Evolutionary conservation across 441 rosid genomes (phyloP).

Genomic region (Arabidopsis lyrata): DNA sequence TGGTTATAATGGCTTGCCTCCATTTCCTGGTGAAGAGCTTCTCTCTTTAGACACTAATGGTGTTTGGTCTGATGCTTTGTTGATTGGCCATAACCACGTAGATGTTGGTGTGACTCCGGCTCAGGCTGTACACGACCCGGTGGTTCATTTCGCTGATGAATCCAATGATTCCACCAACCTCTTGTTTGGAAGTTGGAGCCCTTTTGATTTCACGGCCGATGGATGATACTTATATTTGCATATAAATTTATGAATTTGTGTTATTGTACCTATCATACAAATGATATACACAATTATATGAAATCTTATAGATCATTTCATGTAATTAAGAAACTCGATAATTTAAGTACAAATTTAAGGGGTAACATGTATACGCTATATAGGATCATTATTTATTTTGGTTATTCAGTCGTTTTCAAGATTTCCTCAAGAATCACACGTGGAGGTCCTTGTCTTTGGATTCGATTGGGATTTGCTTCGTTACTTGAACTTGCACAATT

Average conservation of each 20-base stretch:
- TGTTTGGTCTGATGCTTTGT: conserved; percentile 56
- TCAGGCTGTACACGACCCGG: conserved; percentile 48
- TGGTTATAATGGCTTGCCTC: conserved; percentile 58
- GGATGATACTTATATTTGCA: conserved; percentile 48
- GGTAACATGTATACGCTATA: conserved; percentile 8
- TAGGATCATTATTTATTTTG: neutral
- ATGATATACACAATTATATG: conserved; percentile 29
- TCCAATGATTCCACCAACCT: conserved; percentile 59
- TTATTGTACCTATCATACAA: conserved; percentile 34
- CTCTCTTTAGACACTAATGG: conserved; percentile 45
- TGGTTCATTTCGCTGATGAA: conserved; percentile 45
- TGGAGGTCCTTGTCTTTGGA: conserved; percentile 48
- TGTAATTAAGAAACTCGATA: conserved; percentile 27
- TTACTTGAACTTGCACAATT: conserved; percentile 34
- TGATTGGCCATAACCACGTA: conserved; percentile 42
- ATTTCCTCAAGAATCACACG: conserved; percentile 23
- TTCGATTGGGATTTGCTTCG: conserved; percentile 43
- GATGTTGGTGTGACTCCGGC: conserved; percentile 35
- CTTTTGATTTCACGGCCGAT: conserved; percentile 61
- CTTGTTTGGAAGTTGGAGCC: conserved; percentile 63
- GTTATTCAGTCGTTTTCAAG: conserved; percentile 34
- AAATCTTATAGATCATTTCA: conserved; percentile 28
- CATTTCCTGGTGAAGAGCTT: conserved; percentile 70
- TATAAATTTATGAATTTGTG: conserved; percentile 2
- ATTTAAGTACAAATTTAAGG: conserved; percentile 19